A percentile compares a stretch with the other conserved stretches of the same genome.
Conservation (phyloP, 2,329 filamentous ascomycete genomes). For the Pseudocercospora vitis region DNA sequence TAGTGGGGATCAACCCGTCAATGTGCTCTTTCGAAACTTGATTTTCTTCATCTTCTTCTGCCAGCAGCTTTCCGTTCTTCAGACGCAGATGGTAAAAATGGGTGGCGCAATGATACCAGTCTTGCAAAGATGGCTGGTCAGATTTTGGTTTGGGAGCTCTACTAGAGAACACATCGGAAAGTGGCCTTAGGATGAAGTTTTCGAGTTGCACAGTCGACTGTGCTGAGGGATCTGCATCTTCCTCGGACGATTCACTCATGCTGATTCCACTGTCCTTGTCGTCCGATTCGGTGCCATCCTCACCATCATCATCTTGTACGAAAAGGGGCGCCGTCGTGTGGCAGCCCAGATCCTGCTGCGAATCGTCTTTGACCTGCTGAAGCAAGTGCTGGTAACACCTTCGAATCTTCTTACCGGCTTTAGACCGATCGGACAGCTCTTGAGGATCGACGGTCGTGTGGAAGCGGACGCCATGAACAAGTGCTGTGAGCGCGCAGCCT, state of each 20-base stretch:
- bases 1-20: conserved; percentile 30
- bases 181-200: conserved; percentile 35
- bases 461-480: conserved; percentile 35
- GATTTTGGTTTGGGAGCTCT: conserved; percentile 11
- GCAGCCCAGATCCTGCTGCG: conserved; percentile 15
- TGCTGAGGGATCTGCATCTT: conserved; percentile 24
- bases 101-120: conserved; percentile 36
- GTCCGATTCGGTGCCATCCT: conserved; percentile 21
- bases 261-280: conserved; percentile 35
- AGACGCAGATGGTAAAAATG: conserved; percentile 35
- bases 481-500: conserved; percentile 36
- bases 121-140: conserved; percentile 26
- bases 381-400: conserved; percentile 31
- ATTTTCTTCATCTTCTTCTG: conserved; percentile 28
- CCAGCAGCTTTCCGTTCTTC: conserved; percentile 29
- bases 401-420: conserved; percentile 23
- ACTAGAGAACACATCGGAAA: conserved; percentile 20
- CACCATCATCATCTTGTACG: conserved; percentile 25
- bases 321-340: conserved; percentile 22
- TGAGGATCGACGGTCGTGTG: conserved; percentile 37
- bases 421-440: conserved; percentile 26
- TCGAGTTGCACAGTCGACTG: conserved; percentile 29
- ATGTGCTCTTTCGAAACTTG: conserved; percentile 26
- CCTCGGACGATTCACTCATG: conserved; percentile 20
- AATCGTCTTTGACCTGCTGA: conserved; percentile 24